Evolutionary conservation across 1,284 basidiomycete genomes (phyloP), one percentile per base, ranked within the genome.

Genomic region (Austroboletus novae-zelandiae): DNA sequence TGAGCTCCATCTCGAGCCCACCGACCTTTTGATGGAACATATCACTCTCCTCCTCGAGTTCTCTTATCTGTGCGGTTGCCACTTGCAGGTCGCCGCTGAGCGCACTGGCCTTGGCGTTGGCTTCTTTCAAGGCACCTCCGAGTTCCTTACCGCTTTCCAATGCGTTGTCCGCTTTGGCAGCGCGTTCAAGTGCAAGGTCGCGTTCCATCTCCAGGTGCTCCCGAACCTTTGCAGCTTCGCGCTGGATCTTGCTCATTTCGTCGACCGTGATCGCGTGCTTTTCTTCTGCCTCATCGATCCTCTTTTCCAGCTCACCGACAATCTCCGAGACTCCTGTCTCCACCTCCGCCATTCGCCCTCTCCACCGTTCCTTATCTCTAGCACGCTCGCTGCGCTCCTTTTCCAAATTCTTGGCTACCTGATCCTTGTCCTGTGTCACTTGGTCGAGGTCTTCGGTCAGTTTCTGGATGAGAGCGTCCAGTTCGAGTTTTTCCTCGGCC

Each of bases 311-410:
- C 46, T 82, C 80, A n/a, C 71, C 68, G 25, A 90, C 74, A 50
- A 90, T 84, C 5, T 68, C 76, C 37, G 79, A 77, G 20, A 89
- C 85, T 9, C 84, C 84, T 45, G 71, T 71, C 64, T 89, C 82
- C 14, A 88, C 81, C 52, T 89, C 86, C 8, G 58, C 59, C 81
- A 89, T 86, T 45, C 83, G 73, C 47, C 77, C 78, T 56, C 77
- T 79, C 82, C 83, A 90, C 39, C 78, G 69, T 32, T 83, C 81
- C 54, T 82, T 84, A 60, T 89, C 86, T 45, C 73, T 71, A 9
- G 73, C 66, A 17, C 86, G 73, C 47, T 78, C 83, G n/a, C 64
- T 70, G 45, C 66, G 73, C 62, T 87, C 86, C 32, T 70, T 71
- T 48, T 78, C 74, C 0, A 84, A 61, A 15, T 69, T 73, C 40